A percentile compares a stretch with the other conserved stretches of the same genome.
Evolutionary conservation across 176 grass and related monocot genomes (phyloP).

Genomic region (Musa acuminata): DNA sequence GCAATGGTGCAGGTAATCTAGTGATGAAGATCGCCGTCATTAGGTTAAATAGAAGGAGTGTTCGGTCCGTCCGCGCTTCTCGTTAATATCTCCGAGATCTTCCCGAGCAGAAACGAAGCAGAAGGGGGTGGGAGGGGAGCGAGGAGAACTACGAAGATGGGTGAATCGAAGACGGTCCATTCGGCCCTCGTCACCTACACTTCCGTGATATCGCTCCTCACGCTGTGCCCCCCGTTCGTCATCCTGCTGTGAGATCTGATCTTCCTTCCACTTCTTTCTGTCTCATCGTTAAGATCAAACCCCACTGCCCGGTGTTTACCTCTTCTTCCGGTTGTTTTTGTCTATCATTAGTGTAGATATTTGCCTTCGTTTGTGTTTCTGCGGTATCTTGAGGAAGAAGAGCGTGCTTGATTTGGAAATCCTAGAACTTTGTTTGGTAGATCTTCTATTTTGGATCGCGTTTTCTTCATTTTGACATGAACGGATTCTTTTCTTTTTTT

Average conservation of each 20-base stretch:
- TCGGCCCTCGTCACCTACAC: slow-evolving; percentile 71
- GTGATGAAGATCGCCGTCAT: too few relatives aligned
- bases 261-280: neutral
- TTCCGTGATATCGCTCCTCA: slow-evolving; percentile 86
- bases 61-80: too few relatives aligned
- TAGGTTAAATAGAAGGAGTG: too few relatives aligned
- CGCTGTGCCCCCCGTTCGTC: slow-evolving; percentile 94
- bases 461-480: neutral
- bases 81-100: too few relatives aligned
- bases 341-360: neutral
- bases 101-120: too few relatives aligned
- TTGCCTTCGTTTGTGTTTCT: neutral
- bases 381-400: neutral
- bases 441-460: neutral
- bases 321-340: neutral
- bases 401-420: neutral
- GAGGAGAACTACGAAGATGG: slow-evolving; percentile 8
- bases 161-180: slow-evolving; percentile 56
- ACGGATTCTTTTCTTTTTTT: too few relatives aligned
- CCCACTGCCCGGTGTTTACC: neutral
- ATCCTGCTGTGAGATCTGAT: slow-evolving; percentile 70
- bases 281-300: neutral
- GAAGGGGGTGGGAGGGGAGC: too few relatives aligned
- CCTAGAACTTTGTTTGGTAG: neutral
- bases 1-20: too few relatives aligned